Evolutionary conservation across 441 rosid genomes (phyloP).

Genomic region (Capsella rubella): DNA sequence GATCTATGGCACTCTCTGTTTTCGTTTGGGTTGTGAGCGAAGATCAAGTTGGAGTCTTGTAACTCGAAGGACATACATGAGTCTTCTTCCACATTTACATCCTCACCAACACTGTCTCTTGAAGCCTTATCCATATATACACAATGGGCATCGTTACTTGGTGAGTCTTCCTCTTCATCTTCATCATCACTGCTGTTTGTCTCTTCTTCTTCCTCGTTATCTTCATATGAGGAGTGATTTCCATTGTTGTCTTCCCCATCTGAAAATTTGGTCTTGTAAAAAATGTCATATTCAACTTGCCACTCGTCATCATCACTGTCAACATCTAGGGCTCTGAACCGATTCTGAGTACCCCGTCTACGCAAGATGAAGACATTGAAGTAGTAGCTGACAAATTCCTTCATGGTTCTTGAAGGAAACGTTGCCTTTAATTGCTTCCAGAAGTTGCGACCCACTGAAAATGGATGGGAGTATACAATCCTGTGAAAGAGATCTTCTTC

Average conservation of each 20-base stretch:
- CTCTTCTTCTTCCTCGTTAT: constrained; percentile 38
- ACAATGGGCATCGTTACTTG: constrained; percentile 24
- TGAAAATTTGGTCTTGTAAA: constrained; percentile 29
- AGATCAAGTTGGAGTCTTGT: constrained; percentile 46
- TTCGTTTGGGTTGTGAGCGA: constrained; percentile 38
- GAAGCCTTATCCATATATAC: constrained; percentile 45
- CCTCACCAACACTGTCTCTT: constrained; percentile 35
- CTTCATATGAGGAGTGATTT: constrained; percentile 34
- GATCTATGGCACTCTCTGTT: constrained; percentile 42
- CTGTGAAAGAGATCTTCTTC: constrained; percentile 59
- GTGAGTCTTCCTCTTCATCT: constrained; percentile 40
- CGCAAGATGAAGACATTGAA: constrained; percentile 64
- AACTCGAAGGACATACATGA: constrained; percentile 74
- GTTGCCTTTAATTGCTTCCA: constrained; percentile 50
- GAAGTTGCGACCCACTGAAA: constrained; percentile 53
- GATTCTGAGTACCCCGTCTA: constrained; percentile 61
- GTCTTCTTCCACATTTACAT: constrained; percentile 52
- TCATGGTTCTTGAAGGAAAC: constrained; percentile 56
- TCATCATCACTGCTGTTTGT: constrained; percentile 28
- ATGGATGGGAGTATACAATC: constrained; percentile 56
- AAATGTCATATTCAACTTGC: constrained; percentile 44
- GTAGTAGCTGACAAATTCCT: constrained; percentile 64
- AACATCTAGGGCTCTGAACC: constrained; percentile 51
- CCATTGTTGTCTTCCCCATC: constrained; percentile 47
- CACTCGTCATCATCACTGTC: constrained; percentile 81